phyloP scores from a whole-genome alignment of 2,329 filamentous ascomycete species.

The Phyllosticta citriasiana region DNA sequence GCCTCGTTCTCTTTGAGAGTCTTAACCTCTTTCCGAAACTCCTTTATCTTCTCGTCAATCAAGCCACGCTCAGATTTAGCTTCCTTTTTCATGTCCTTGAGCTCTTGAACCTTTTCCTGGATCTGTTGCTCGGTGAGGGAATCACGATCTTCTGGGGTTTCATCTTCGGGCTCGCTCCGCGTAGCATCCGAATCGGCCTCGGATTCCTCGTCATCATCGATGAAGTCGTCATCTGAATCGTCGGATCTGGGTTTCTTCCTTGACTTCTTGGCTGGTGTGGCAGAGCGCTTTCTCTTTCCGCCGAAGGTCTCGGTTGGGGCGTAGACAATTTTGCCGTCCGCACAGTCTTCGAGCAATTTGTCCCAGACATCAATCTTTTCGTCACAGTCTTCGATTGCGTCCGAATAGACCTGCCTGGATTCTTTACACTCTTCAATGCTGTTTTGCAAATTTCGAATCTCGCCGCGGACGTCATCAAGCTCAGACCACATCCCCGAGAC shows the following conservation, averaged over 20 bases:
- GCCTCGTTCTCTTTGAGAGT: constrained; percentile 21
- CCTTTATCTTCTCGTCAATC: constrained; percentile 22
- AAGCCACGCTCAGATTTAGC: constrained; percentile 23
- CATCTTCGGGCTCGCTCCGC: constrained; percentile 13
- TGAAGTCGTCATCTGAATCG: constrained; percentile 16
- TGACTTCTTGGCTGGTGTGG: background rate
- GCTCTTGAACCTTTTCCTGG: constrained; percentile 32
- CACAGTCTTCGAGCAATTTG: constrained; percentile 25
- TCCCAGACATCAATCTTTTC: constrained; percentile 40
- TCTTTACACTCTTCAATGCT: constrained; percentile 23
- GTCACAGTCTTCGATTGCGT: constrained; percentile 27
- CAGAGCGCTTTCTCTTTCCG: constrained; percentile 35
- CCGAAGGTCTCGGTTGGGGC: constrained; percentile 19
- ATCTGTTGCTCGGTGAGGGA: constrained; percentile 34
- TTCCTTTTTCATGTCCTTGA: constrained; percentile 34
- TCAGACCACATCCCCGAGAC: constrained; percentile 18
- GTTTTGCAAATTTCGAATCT: constrained; percentile 15
- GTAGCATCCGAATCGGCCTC: background rate
- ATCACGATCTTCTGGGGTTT: constrained; percentile 15
- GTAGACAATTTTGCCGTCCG: constrained; percentile 35
- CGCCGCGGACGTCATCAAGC: constrained; percentile 19
- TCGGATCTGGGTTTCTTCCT: constrained; percentile 14
- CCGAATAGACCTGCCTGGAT: constrained; percentile 24
- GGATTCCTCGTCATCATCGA: constrained; percentile 13
- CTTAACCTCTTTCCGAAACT: constrained; percentile 20